Evolutionary conservation across 2,329 filamentous ascomycete species (phyloP), one percentile per base, ranked within the genome.

Genomic region (Cercospora zeina): DNA sequence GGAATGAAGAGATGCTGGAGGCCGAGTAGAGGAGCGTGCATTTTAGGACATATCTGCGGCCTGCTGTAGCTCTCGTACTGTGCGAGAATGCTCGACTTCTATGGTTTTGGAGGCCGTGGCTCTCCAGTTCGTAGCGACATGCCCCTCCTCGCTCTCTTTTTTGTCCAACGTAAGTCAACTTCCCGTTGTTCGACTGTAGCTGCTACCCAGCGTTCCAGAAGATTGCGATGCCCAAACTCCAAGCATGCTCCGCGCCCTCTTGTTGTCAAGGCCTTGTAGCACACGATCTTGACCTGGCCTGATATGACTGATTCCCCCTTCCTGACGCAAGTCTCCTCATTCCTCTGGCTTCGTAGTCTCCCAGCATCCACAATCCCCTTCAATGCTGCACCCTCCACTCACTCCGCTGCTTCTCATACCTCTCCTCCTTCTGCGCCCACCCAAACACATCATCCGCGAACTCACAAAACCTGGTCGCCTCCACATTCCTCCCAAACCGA

Each of bases 381-480:
- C 54, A 30, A 3, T 14, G 14, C 2, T n/a, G 14, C 14, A 39
- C 9, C 19, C n/a, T 45, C 19, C n/a, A 31, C 9, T 4, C 13
- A 33, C 4, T 33, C 9, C 30, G 19, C 39, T 39, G n/a, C 58
- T 56, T 36, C 61, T 63, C 59, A 30, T 59, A 11, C 37, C 45
- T 42, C 54, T 59, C 54, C 31, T 47, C 45, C 53, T 61, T 13
- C 45, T 57, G 21, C 31, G 62, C 61, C 53, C 57, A 47, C 8
- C 36, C 31, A 6, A 62, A 34, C 8, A 68, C 19, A 58, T 63
- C 11, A 51, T 57, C 63, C 37, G 58, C 64, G 39, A 55, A 54
- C 19, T 68, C 62, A n/a, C 61, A 63, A 37, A 63, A 65, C 13
- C 36, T 14, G 36, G 39, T 50, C 13, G 56, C 65, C 50, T 67